A percentile compares a stretch with the other conserved stretches of the same genome.
phyloP scores from a whole-genome alignment of 352 stramenopile species.

The Phytophthora lateralis region DNA sequence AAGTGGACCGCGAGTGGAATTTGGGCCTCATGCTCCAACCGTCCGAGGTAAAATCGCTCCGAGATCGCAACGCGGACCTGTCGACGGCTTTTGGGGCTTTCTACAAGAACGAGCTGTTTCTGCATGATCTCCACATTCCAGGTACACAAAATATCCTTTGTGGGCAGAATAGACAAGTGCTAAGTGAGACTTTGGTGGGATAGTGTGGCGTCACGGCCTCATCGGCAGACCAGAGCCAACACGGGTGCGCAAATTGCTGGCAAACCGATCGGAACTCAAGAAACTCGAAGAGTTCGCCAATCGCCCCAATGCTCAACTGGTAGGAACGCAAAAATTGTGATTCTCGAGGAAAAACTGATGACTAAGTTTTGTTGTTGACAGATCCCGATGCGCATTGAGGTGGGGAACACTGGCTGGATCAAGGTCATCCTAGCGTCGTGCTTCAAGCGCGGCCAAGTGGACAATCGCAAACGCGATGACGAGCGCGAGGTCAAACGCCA shows the following conservation, averaged over 20 bases:
- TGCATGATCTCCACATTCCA: slow-evolving; percentile 83
- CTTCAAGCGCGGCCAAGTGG: slow-evolving; percentile 65
- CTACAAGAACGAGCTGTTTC: slow-evolving; percentile 73
- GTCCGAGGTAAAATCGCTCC: slow-evolving; percentile 81
- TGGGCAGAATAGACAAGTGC: not conserved
- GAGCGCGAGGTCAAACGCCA: slow-evolving; percentile 77
- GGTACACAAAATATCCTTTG: slow-evolving; percentile 28
- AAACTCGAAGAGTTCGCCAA: slow-evolving; percentile 71
- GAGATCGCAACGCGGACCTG: slow-evolving; percentile 67
- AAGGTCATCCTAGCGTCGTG: slow-evolving; percentile 83
- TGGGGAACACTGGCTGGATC: slow-evolving; percentile 83
- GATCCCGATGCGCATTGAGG: slow-evolving; percentile 76
- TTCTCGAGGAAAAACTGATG: not conserved
- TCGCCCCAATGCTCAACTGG: slow-evolving; percentile 70
- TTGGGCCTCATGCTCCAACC: slow-evolving; percentile 73
- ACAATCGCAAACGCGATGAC: slow-evolving; percentile 79
- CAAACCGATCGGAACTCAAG: slow-evolving; percentile 78
- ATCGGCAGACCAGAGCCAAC: slow-evolving; percentile 73
- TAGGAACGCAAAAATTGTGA: slow-evolving; percentile 22
- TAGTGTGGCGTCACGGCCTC: slow-evolving; percentile 80
- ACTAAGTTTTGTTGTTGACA: slow-evolving; percentile 20
- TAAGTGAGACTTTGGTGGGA: slow-evolving; percentile 21
- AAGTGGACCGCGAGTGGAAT: slow-evolving; percentile 80
- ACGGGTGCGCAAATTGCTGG: slow-evolving; percentile 77
- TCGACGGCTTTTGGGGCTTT: slow-evolving; percentile 80